Conservation (phyloP, 1,284 basidiomycete genomes). For the Sanghuangporus sanghuang region DNA sequence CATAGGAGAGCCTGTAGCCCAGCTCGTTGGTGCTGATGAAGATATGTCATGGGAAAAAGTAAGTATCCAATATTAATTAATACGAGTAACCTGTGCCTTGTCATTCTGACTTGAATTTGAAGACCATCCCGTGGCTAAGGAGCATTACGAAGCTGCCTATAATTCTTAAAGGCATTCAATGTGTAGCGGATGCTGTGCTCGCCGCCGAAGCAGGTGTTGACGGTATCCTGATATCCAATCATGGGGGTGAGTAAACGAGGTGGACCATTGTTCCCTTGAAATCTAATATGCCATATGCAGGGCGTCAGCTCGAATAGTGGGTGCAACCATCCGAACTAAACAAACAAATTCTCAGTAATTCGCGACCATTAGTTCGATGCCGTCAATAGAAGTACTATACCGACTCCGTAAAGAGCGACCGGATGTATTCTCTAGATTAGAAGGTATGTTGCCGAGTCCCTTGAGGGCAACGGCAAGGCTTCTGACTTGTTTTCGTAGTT, state of each 20-base stretch:
- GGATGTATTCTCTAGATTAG: conserved; percentile 66
- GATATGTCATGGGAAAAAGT: conserved; percentile 74
- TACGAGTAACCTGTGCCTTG: not conserved
- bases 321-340: conserved; percentile 20
- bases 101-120: conserved; percentile 6
- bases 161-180: conserved; percentile 78
- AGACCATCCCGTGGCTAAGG: conserved; percentile 78
- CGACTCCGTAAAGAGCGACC: conserved; percentile 68
- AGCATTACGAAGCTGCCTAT: conserved; percentile 75
- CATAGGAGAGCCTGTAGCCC: conserved; percentile 48
- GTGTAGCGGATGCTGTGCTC: conserved; percentile 81
- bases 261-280: conserved; percentile 18
- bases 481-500: conserved; percentile 39
- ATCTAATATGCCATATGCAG: conserved; percentile 31
- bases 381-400: conserved; percentile 73
- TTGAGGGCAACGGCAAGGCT: not conserved
- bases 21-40: conserved; percentile 55
- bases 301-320: conserved; percentile 79
- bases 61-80: not conserved
- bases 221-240: conserved; percentile 88
- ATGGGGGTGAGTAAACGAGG: conserved; percentile 62
- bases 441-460: conserved; percentile 39
- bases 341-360: conserved; percentile 14
- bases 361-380: conserved; percentile 44
- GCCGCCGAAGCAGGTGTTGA: conserved; percentile 85